phyloP scores from a whole-genome alignment of 768 basidiomycete species.

The Macrolepiota fuliginosa region DNA sequence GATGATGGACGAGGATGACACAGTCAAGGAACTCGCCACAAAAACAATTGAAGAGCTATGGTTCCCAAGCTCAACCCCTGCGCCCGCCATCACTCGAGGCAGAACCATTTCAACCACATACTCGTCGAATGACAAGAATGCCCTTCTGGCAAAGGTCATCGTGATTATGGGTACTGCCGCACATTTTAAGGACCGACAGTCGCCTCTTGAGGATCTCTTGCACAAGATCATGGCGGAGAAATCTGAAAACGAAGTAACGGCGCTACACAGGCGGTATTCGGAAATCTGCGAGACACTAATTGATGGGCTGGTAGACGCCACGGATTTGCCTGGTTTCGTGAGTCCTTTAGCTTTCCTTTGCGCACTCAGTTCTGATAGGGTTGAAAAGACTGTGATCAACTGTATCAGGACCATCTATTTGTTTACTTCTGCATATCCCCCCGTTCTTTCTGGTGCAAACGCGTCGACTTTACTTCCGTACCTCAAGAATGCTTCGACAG shows the following conservation, averaged over 20 bases:
- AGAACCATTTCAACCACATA: conserved; percentile 23
- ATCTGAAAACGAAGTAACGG: conserved; percentile 48
- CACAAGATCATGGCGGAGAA: conserved; percentile 80
- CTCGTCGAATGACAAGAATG: conserved; percentile 45
- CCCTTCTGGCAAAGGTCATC: conserved; percentile 61
- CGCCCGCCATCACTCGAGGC: conserved; percentile 36
- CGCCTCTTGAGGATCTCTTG: conserved; percentile 80
- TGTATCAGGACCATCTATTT: conserved; percentile 85
- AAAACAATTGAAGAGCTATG: conserved; percentile 91
- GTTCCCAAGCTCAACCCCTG: conserved; percentile 49
- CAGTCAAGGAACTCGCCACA: conserved; percentile 88
- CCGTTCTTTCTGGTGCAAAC: conserved; percentile 77
- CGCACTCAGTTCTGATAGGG: neutral
- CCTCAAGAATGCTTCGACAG: conserved; percentile 77
- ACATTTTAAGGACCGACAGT: conserved; percentile 79
- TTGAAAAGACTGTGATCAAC: conserved; percentile 68
- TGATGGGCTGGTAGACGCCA: conserved; percentile 85
- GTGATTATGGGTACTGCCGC: conserved; percentile 86
- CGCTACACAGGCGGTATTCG: conserved; percentile 65
- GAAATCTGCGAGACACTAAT: conserved; percentile 86
- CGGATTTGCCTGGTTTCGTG: conserved; percentile 75
- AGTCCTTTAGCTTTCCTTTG: neutral
- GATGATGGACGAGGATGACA: conserved; percentile 91
- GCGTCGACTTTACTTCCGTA: conserved; percentile 89
- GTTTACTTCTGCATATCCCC: conserved; percentile 79